Base-by-base conservation (phyloP, 2,329 filamentous ascomycete species). In the Nothopassalora personata region DNA sequence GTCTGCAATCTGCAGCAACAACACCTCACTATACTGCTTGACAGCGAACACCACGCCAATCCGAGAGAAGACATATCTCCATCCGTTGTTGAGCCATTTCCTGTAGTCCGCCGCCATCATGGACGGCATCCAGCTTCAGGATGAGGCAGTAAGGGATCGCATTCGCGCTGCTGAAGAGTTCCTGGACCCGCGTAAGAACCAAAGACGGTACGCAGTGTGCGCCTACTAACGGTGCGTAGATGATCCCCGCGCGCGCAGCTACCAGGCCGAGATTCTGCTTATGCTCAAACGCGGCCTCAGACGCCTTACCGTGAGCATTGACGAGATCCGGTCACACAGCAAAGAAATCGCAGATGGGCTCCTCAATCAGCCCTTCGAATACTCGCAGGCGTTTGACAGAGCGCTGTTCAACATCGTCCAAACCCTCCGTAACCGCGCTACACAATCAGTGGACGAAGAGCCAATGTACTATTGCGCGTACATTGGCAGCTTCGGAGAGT, bases 391-490 rank as follows among this genome's bases (percentile, higher is more conserved):
- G 56, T 97, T 99, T 76, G 90, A 99, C 73, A 83, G 86, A 66
- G 94, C 93, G 0, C 83, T 99, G 62, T 96, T 94, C 72, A 86
- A 94, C 64, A 88, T 97, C 54, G 87, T 97, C 64, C 84, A 88
- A 71, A 88, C 91, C 2, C 79, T 96, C 33, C 86, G 88, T 10
- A 86, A 89, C 68, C 85, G 89, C 45, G 85, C 90, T 2, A 83
- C 87, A 2, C 86, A 88, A 66, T 90, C 96, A 74, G 86, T 85
- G 1, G 83, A 85, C 47, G 86, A 88, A 31, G 92, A 97, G 72
- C 85, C 86, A 62, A 76, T 82, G 68, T 99, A 96, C 77, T 97
- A 99, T 74, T 97, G 94, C 71, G 94, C 94, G n/a, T 97, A 90
- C 78, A 86, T 93, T 57, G 94, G 94, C 65, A 96, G 91, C 72